Percentiles rank a stretch among this genome's conserved stretches.
phyloP scores from a whole-genome alignment of 106 monocot species.

The Acorus gramineus region DNA sequence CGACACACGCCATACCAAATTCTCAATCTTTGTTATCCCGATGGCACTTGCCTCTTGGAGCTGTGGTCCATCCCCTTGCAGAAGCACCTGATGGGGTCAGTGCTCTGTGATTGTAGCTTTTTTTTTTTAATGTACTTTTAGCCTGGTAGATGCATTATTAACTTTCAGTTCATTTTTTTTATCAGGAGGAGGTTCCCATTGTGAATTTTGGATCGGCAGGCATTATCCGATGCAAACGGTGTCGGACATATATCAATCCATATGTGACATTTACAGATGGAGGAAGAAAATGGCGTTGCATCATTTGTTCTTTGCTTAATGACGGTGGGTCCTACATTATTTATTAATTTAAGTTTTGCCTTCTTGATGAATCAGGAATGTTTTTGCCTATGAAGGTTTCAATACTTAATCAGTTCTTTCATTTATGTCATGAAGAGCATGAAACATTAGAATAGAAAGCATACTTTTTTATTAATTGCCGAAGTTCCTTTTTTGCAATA shows the following conservation, averaged over 20 bases:
- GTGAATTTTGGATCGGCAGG: conserved; percentile 91
- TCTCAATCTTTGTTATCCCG: conserved; percentile 85
- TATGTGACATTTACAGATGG: conserved; percentile 88
- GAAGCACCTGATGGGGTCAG: conserved; percentile 86
- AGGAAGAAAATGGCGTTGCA: conserved; percentile 98
- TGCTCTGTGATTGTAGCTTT: background rate
- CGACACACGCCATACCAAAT: conserved; percentile 83
- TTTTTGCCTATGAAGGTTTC: too few species aligned
- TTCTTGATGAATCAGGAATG: too few species aligned
- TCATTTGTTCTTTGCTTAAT: conserved; percentile 87
- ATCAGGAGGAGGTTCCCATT: conserved; percentile 87
- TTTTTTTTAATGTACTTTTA: background rate
- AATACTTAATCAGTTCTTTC: too few species aligned
- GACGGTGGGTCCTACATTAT: conserved; percentile 44
- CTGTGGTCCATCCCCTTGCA: conserved; percentile 83
- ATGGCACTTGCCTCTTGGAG: conserved; percentile 97
- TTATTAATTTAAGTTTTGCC: too few species aligned
- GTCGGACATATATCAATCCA: conserved; percentile 88
- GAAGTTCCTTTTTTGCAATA: too few species aligned
- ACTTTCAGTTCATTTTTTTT: conserved; percentile 1
- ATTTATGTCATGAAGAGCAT: too few species aligned
- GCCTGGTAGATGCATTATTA: too few species aligned
- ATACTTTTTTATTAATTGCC: too few species aligned
- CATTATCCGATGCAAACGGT: conserved; percentile 81
- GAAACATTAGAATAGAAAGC: too few species aligned